These are phyloP conservation scores for Ampelocalamus luodianensis DNA, from an alignment of 176 grass and related monocot species.

Conservation along the genomic window DNA sequence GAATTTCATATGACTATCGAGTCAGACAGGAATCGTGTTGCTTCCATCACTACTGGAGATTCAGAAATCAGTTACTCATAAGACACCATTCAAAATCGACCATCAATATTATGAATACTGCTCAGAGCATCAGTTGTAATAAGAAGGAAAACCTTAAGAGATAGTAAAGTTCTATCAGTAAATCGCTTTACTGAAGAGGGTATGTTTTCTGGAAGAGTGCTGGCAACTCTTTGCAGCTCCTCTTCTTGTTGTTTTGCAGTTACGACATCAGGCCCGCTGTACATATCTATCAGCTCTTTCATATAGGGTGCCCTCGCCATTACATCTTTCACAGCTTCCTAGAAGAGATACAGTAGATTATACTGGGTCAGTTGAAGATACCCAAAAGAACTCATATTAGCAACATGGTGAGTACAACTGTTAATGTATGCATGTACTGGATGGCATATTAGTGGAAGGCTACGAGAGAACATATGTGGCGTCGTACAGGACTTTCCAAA, in stretches of 20 bases:
- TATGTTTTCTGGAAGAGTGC: slow-evolving; percentile 65
- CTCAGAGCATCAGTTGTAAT: slow-evolving; percentile 28
- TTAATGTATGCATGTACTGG: not conserved
- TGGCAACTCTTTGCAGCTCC: slow-evolving; percentile 82
- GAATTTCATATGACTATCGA: not conserved
- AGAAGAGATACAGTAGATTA: slow-evolving; percentile 29
- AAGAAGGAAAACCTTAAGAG: slow-evolving; percentile 70
- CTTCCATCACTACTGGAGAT: not conserved
- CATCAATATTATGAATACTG: not conserved
- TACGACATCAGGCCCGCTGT: slow-evolving; percentile 68
- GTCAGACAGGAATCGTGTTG: slow-evolving; percentile 2
- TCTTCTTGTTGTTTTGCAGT: slow-evolving; percentile 85
- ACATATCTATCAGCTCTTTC: slow-evolving; percentile 75
- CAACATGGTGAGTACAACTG: slow-evolving; percentile 7
- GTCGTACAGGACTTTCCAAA: not conserved
- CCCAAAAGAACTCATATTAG: slow-evolving; percentile 2
- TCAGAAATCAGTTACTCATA: not conserved
- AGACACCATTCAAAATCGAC: not conserved
- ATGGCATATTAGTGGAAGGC: not conserved
- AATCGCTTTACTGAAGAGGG: slow-evolving; percentile 82
- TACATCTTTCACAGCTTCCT: slow-evolving; percentile 71
- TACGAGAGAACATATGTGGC: not conserved
- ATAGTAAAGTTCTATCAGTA: slow-evolving; percentile 68
- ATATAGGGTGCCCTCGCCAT: slow-evolving; percentile 63
- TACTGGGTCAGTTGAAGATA: slow-evolving; percentile 35